Evolutionary conservation across 768 basidiomycete species (phyloP).

Genomic region (Panus rudis): DNA sequence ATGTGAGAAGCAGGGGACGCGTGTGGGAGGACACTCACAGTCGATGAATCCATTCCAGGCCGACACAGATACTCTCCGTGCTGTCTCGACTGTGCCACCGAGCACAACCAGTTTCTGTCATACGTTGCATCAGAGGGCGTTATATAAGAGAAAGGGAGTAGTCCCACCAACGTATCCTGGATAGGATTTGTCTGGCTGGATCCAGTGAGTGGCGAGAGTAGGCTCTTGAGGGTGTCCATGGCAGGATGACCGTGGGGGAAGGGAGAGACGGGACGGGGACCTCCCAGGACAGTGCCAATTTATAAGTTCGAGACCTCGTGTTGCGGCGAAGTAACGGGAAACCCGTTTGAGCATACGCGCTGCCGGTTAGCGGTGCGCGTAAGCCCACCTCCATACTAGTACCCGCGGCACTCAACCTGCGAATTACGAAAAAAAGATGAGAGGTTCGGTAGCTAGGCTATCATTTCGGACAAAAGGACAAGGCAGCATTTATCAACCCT

Average conservation of each 20-base stretch:
- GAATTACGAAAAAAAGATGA: too few relatives aligned
- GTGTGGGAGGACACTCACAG: conserved; percentile 41
- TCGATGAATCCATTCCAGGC: conserved; percentile 90
- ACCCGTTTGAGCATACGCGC: not conserved
- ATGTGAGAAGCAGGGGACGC: too few relatives aligned
- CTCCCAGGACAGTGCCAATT: not conserved
- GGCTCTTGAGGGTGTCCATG: conserved; percentile 68
- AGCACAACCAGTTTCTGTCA: conserved; percentile 82
- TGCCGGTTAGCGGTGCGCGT: not conserved
- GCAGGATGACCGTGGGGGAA: conserved; percentile 5
- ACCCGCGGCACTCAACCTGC: too few relatives aligned
- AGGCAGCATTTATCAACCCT: too few relatives aligned
- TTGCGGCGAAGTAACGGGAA: not conserved
- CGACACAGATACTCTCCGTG: conserved; percentile 70
- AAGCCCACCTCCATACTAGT: too few relatives aligned
- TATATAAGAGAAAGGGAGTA: not conserved
- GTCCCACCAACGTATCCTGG: conserved; percentile 69
- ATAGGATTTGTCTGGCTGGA: conserved; percentile 62
- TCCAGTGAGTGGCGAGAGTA: conserved; percentile 63
- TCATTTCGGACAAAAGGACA: too few relatives aligned
- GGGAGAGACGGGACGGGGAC: conserved; percentile 9
- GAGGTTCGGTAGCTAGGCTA: too few relatives aligned
- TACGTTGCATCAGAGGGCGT: not conserved
- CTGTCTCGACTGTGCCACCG: conserved; percentile 84
- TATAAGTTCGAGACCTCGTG: conserved; percentile 1